Evolutionary conservation across 1,284 basidiomycete genomes (phyloP), one percentile per base, ranked within the genome.

Genomic region (Apiotrichum domesticum): DNA sequence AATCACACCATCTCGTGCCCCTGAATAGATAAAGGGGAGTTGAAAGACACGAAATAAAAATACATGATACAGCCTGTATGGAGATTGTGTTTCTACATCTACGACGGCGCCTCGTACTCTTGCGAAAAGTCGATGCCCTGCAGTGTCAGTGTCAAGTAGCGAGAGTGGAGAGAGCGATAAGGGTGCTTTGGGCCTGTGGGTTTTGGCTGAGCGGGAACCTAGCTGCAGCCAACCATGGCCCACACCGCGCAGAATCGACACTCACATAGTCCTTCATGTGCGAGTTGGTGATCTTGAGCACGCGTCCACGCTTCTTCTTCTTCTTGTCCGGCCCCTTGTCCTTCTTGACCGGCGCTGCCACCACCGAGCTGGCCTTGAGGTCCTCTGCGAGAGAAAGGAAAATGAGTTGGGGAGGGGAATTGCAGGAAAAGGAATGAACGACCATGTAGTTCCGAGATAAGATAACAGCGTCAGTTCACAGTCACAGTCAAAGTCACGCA

Each of bases 121-220:
- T 74, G 65, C n/a, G 72, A 70, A 44, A 77, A 72, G 59, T 76
- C 74, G 64, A 76, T 72, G 35, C 74, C 75, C 74, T 74, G 51
- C 3, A 14, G 32, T n/a, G 7, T 15, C 6, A 32, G 40, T 35
- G 42, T 44, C 39, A 48, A 15, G 3, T 39, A 4, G 7, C n/a
- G 37, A 7, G 43, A 21, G 21, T 21, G 21, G 21, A 21, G 15
- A n/a, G 4, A 44, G 14, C 43, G 29, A 7, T n/a, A 9, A 44
- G 43, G 41, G 11, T 21, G 21, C 21, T 21, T 21, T 9, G 40
- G 40, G 40, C 13, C 40, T 41, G 40, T 39, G 37, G 21, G 21
- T 21, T 21, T 21, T 21, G 13, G 39, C 9, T 11, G 32, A 29
- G 15, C 32, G 33, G 14, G 6, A 29, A n/a, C 39, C 41, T 47